Percentiles rank a stretch among this genome's conserved stretches.
phyloP scores from a whole-genome alignment of 495 filamentous ascomycete species.

The Neurospora tetraspora region DNA sequence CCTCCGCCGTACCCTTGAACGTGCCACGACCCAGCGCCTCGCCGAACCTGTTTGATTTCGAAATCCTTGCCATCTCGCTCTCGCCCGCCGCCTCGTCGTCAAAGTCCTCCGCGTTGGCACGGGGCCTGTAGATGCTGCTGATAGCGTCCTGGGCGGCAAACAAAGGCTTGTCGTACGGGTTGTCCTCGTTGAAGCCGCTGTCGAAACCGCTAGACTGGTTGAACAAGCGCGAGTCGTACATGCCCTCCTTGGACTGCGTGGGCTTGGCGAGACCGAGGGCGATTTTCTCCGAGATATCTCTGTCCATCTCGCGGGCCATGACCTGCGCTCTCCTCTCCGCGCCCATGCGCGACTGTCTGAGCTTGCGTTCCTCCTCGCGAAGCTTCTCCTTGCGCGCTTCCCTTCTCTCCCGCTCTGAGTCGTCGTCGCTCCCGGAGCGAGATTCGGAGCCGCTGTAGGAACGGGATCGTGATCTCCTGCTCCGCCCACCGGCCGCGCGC shows the following conservation, averaged over 20 bases:
- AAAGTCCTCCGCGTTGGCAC: conserved; percentile 56
- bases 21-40: conserved; percentile 83
- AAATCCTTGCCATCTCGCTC: conserved; percentile 75
- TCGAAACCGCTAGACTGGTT: conserved; percentile 88
- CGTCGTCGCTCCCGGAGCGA: conserved; percentile 50
- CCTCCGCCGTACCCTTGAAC: conserved; percentile 80
- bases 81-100: conserved; percentile 74
- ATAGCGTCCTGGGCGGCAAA: conserved; percentile 96
- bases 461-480: conserved; percentile 37
- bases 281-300: conserved; percentile 96
- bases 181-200: conserved; percentile 91
- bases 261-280: conserved; percentile 93
- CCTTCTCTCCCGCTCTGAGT: conserved; percentile 67
- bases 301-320: conserved; percentile 88
- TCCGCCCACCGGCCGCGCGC: conserved; percentile 43
- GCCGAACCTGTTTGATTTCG: conserved; percentile 67
- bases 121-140: conserved; percentile 85
- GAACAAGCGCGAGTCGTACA: conserved; percentile 96
- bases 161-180: conserved; percentile 92
- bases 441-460: conserved; percentile 46
- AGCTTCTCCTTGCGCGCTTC: conserved; percentile 66
- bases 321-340: conserved; percentile 81
- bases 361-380: conserved; percentile 74
- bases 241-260: conserved; percentile 75
- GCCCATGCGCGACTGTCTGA: conserved; percentile 93